Base-by-base conservation (phyloP, 805 yeast species). In the Saccharomycopsis sp. region DNA sequence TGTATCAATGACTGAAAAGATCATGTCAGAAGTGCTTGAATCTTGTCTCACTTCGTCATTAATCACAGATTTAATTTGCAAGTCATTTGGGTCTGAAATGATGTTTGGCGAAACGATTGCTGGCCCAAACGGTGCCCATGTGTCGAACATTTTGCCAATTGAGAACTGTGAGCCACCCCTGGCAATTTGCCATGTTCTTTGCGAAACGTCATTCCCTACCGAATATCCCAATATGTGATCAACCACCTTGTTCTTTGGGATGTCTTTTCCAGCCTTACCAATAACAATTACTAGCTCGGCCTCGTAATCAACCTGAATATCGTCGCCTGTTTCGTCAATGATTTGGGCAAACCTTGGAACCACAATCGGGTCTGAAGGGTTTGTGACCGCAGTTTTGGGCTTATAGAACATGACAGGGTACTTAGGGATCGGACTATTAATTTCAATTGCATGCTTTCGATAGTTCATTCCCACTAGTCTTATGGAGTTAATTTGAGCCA, bases 111-210 rank as follows among this genome's bases (percentile, higher is more conserved):
- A 68, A 2, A 78, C 80, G 52, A 81, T 70, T 5, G 76, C 78
- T 3, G 85, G 85, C 2, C 84, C 85, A 55, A 80, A 65, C 21
- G 85, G 85, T 1, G 83, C 82, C 76, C 78, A 80, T 2, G 76
- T 76, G 58, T 81, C 85, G 62, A 76, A 79, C 75, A 75, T 75
- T 67, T 81, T 81, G 9, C 82, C 80, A 9, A 75, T 67, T 44
- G 74, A 68, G 74, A 80, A 81, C 62, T 81, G 85, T 18, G 81
- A 72, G 2, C 83, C 82, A 37, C 82, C 82, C 41, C 76, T 70
- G 53, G 75, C 72, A 52, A 73, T 70, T 64, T 81, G 84, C 84
- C 84, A 80, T n/a, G 74, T 75, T 57, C 85, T 70, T 63, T 79
- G 82, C 12, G 82, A 78, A 8, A 81, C 79, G 64, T 81, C 85